Conservation (phyloP, 352 stramenopile species). For the Pythium aristosporum region DNA sequence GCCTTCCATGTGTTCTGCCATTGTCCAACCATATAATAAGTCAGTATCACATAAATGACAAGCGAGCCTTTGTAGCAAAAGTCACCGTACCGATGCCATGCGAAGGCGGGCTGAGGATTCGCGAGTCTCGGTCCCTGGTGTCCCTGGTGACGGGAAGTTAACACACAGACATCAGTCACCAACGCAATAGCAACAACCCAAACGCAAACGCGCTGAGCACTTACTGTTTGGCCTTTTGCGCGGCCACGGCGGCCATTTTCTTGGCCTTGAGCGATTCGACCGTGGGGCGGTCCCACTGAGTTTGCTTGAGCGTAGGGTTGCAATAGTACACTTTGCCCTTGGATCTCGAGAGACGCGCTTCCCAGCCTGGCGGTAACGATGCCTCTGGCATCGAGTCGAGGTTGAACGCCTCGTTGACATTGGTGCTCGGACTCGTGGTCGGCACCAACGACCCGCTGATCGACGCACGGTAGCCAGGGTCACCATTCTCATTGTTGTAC, state of each 20-base stretch:
- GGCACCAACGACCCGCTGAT: slow-evolving; percentile 21
- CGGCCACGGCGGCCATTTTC: slow-evolving; percentile 45
- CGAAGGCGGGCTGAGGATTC: slow-evolving; percentile 28
- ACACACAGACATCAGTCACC: not conserved
- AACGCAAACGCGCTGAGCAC: not conserved
- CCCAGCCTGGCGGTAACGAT: slow-evolving; percentile 72
- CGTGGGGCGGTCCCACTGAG: slow-evolving; percentile 83
- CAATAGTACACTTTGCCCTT: slow-evolving; percentile 88
- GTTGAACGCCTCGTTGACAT: slow-evolving; percentile 58
- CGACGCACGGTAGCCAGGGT: slow-evolving; percentile 15
- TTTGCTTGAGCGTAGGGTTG: slow-evolving; percentile 70
- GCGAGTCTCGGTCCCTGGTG: slow-evolving; percentile 22
- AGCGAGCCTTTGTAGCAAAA: not conserved
- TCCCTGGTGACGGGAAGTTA: not conserved
- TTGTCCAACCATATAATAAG: no score
- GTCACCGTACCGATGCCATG: slow-evolving; percentile 24
- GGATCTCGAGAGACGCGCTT: slow-evolving; percentile 74
- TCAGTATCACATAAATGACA: no score
- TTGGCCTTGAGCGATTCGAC: slow-evolving; percentile 61
- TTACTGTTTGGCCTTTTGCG: slow-evolving; percentile 41
- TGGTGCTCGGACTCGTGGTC: slow-evolving; percentile 9
- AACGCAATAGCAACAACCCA: not conserved
- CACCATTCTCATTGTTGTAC: slow-evolving; percentile 62
- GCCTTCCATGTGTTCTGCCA: slow-evolving; percentile 56
- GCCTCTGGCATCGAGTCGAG: slow-evolving; percentile 57